A percentile compares a stretch with the other conserved stretches of the same genome.
Evolutionary conservation across 2,329 filamentous ascomycete species (phyloP).

Genomic region (Ceratocystis huliohia): DNA sequence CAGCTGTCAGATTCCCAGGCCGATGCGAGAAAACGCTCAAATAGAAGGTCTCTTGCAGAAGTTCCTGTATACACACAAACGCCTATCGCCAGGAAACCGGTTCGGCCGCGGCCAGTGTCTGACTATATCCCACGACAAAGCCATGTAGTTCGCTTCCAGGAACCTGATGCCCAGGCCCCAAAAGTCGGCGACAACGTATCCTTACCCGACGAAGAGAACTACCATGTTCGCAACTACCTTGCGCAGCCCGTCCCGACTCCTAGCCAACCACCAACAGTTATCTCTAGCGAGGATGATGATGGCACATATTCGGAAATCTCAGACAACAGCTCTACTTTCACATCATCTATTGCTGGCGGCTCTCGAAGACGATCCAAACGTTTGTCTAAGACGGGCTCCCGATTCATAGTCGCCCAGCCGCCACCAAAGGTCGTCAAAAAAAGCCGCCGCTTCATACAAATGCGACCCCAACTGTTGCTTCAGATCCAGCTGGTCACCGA

Average conservation of each 20-base stretch:
- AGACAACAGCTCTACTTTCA: conserved; percentile 31
- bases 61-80: neutral
- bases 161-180: conserved; percentile 21
- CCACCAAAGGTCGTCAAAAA: conserved; percentile 45
- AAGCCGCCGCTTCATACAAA: conserved; percentile 52
- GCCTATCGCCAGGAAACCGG: conserved; percentile 20
- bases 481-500: conserved; percentile 57
- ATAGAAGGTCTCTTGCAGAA: conserved; percentile 13
- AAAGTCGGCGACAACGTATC: conserved; percentile 6
- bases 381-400: conserved; percentile 35
- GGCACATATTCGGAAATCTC: conserved; percentile 33
- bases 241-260: neutral
- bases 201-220: conserved; percentile 16
- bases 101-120: conserved; percentile 29
- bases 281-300: conserved; percentile 39
- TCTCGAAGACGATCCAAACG: conserved; percentile 22
- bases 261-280: conserved; percentile 4
- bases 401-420: conserved; percentile 56
- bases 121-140: conserved; percentile 32
- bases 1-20: neutral
- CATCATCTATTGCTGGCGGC: conserved; percentile 23
- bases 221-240: conserved; percentile 18
- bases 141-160: conserved; percentile 37
- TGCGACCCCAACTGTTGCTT: conserved; percentile 55
- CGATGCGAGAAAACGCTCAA: neutral